These are phyloP conservation scores for Hericium coralloides DNA, from an alignment of 768 basidiomycete genomes.

Conservation along the genomic window DNA sequence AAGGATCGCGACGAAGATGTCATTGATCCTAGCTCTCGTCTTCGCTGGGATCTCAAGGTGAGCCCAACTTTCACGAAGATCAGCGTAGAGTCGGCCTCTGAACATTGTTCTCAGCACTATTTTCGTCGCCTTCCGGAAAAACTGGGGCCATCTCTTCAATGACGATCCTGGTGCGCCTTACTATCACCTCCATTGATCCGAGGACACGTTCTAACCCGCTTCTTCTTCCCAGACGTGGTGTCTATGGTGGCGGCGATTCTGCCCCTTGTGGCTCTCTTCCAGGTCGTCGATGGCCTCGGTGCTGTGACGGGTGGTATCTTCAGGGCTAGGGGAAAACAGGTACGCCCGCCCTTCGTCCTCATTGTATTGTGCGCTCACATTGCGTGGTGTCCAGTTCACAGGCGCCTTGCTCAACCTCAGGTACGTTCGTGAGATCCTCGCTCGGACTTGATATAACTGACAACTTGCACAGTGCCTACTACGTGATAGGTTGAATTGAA, in stretches of 20 bases:
- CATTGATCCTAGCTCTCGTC: slow-evolving; percentile 56
- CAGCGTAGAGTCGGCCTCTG: neutral
- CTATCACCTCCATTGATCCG: neutral
- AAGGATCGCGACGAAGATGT: slow-evolving; percentile 50
- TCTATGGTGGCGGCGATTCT: slow-evolving; percentile 43
- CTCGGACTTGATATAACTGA: slow-evolving; percentile 2
- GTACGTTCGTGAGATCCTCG: slow-evolving; percentile 23
- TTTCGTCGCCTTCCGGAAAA: slow-evolving; percentile 34
- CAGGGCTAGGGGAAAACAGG: slow-evolving; percentile 76
- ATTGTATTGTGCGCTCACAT: neutral
- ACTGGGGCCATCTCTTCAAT: slow-evolving; percentile 56
- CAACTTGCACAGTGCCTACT: slow-evolving; percentile 48
- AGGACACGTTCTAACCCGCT: neutral
- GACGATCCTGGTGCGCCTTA: slow-evolving; percentile 31
- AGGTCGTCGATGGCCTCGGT: slow-evolving; percentile 75
- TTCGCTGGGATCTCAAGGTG: slow-evolving; percentile 66
- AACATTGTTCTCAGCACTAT: slow-evolving; percentile 22
- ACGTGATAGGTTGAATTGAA: slow-evolving; percentile 46
- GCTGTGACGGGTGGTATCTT: slow-evolving; percentile 71
- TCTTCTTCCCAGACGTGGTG: slow-evolving; percentile 25
- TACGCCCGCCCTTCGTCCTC: slow-evolving; percentile 10
- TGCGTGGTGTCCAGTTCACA: slow-evolving; percentile 33
- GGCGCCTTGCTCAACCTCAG: slow-evolving; percentile 78
- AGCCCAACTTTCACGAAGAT: slow-evolving; percentile 1
- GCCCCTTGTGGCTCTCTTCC: slow-evolving; percentile 64